Conservation (phyloP, 2,329 filamentous ascomycete genomes). For the Exophiala alcalophila region DNA sequence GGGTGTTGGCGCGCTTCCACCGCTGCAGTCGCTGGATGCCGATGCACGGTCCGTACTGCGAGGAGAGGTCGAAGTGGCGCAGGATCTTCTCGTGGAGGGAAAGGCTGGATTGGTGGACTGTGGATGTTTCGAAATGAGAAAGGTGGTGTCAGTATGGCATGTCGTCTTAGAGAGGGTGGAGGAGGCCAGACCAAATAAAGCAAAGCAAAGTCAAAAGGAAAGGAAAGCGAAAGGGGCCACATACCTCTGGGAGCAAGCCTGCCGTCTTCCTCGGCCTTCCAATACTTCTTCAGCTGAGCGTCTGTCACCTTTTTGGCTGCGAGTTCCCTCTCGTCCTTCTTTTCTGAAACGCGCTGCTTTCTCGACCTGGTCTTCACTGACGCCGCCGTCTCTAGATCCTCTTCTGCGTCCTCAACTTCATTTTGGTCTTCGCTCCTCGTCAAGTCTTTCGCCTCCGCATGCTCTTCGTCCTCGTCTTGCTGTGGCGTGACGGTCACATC, state of each 20-base stretch:
- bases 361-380: constrained; percentile 30
- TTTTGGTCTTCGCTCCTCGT: neutral
- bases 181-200: no score
- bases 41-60: constrained; percentile 87
- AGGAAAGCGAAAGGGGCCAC: neutral
- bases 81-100: constrained; percentile 77
- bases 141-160: no score
- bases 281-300: constrained; percentile 72
- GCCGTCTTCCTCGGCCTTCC: constrained; percentile 67
- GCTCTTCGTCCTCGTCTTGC: constrained; percentile 4
- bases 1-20: constrained; percentile 78
- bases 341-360: constrained; percentile 28
- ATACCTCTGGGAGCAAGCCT: constrained; percentile 60
- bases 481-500: constrained; percentile 21
- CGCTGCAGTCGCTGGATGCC: constrained; percentile 77
- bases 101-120: constrained; percentile 74
- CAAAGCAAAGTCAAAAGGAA: neutral
- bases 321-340: constrained; percentile 34
- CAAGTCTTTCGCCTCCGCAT: neutral
- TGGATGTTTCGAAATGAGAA: no score
- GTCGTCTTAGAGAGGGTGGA: no score
- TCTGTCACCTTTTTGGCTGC: constrained; percentile 64
- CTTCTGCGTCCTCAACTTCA: constrained; percentile 2
- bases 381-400: constrained; percentile 14
- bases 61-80: constrained; percentile 87